Evolutionary conservation across 2,329 filamentous ascomycete genomes (phyloP), one percentile per base, ranked within the genome.

Genomic region (Dactylonectria estremocensis): DNA sequence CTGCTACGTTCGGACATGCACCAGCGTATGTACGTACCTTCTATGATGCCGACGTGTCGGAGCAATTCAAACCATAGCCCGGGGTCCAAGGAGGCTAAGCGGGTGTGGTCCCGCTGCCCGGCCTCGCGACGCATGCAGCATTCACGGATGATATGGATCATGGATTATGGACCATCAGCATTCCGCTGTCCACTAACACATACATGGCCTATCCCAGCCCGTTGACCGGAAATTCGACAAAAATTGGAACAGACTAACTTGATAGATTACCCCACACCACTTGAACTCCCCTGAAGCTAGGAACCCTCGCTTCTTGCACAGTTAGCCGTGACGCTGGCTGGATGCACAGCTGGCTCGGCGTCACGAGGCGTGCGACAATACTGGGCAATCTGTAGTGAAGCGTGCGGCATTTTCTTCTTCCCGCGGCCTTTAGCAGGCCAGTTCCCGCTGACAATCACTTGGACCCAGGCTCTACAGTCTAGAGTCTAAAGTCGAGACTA

Each of bases 371-470:
- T 54, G 22, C 20, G 48, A 54, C 28, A 35, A 45, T 28, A 7
- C 28, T 20, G 48, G 55, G 35, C 28, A 54, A 54, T 50, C 35
- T 8, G n/a, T 43, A 22, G 24, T 46, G 43, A 31, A 33, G 40
- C 31, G 28, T 64, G 61, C 61, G 61, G 61, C 61, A 64, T 64
- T 64, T 64, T 64, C 61, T 10, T 40, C 33, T 64, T 31, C 37
- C 48, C 40, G 55, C 46, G 45, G 40, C 33, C n/a, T 53, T 58
- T 54, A 54, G 54, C 37, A n/a, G 33, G 37, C 48, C 31, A 13
- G 49, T 33, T 52, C 28, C 49, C 33, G 49, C 28, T 62, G 52
- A 22, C 54, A 31, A 24, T 37, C 52, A n/a, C 46, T 45, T 37
- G 22, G 33, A 14, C 55, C 28, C 50, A 35, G 35, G 46, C 46